Conservation (phyloP, 2,329 filamentous ascomycete genomes). For the Daldinia sp. region DNA sequence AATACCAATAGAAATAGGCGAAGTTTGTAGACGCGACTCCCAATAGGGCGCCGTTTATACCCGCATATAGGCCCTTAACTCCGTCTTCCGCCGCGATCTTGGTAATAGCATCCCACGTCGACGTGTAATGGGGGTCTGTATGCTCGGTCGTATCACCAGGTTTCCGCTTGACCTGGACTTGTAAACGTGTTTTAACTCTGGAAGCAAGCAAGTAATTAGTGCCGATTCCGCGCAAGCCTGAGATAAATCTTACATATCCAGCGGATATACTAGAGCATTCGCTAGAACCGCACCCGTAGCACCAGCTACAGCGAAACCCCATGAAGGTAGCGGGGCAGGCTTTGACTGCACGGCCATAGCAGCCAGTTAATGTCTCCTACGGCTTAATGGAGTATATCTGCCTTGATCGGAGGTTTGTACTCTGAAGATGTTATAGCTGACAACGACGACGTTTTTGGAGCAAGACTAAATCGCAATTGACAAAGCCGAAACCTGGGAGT, state of each 20-base stretch:
- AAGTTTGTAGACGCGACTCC: conserved; percentile 98
- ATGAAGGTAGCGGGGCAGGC: conserved; percentile 80
- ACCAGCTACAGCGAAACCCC: conserved; percentile 92
- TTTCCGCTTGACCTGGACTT: conserved; percentile 86
- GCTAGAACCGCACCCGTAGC: conserved; percentile 93
- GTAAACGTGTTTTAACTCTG: conserved; percentile 94
- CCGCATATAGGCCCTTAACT: conserved; percentile 84
- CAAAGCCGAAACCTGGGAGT: conserved; percentile 7
- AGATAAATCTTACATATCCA: conserved; percentile 82
- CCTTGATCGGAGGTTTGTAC: conserved; percentile 13
- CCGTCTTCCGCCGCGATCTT: conserved; percentile 88
- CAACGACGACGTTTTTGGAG: conserved; percentile 14
- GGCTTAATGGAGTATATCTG: conserved; percentile 8
- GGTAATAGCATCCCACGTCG: conserved; percentile 86
- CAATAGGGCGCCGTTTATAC: conserved; percentile 85
- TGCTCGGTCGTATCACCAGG: conserved; percentile 58
- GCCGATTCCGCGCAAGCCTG: conserved; percentile 2
- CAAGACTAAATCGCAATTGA: conserved; percentile 18
- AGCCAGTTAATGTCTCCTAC: conserved; percentile 24
- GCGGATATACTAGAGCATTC: conserved; percentile 93
- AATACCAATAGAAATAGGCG: conserved; percentile 99
- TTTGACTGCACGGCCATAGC: conserved; percentile 71
- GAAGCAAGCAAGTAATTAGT: conserved; percentile 30
- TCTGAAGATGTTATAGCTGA: conserved; percentile 21
- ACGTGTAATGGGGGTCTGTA: conserved; percentile 80